A percentile compares a stretch with the other conserved stretches of the same genome.
phyloP scores from a whole-genome alignment of 495 filamentous ascomycete genomes.

The Cairneyella variabilis region DNA sequence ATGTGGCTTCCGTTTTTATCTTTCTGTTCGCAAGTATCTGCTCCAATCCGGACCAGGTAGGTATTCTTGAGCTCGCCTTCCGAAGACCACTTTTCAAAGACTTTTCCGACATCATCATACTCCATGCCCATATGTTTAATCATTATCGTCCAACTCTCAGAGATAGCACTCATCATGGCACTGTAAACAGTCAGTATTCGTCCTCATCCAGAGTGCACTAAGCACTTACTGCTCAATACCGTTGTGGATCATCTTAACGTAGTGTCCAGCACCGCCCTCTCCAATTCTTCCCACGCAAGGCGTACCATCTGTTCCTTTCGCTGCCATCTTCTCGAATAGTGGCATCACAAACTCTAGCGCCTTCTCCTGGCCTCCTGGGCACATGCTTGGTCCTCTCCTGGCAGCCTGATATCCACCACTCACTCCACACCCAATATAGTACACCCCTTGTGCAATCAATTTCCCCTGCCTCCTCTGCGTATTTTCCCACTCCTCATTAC shows the following conservation, averaged over 20 bases:
- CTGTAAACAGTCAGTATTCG: conserved; percentile 35
- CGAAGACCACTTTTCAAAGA: conserved; percentile 59
- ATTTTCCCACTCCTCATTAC: conserved; percentile 67
- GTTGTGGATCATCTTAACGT: conserved; percentile 78
- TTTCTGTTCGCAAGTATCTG: conserved; percentile 54
- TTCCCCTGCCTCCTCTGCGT: conserved; percentile 62
- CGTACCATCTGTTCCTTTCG: conserved; percentile 52
- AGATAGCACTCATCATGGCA: conserved; percentile 28
- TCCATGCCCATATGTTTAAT: conserved; percentile 52
- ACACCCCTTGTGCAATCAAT: conserved; percentile 49
- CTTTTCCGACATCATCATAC: conserved; percentile 58
- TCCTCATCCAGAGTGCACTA: conserved; percentile 16
- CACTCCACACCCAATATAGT: conserved; percentile 67
- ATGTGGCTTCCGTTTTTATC: conserved; percentile 49
- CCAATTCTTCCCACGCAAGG: conserved; percentile 63
- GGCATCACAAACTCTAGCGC: conserved; percentile 60
- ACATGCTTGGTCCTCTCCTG: conserved; percentile 60
- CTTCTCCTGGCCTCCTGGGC: conserved; percentile 57
- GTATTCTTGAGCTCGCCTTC: conserved; percentile 51
- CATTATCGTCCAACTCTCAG: conserved; percentile 66
- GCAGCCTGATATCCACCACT: conserved; percentile 68
- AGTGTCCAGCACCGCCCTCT: conserved; percentile 62
- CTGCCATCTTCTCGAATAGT: conserved; percentile 55
- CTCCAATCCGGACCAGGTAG: conserved; percentile 61
- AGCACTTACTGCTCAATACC: conserved; percentile 62